phyloP scores from a whole-genome alignment of 140 eudicot genomes.

The Ambrosia hybrid region DNA sequence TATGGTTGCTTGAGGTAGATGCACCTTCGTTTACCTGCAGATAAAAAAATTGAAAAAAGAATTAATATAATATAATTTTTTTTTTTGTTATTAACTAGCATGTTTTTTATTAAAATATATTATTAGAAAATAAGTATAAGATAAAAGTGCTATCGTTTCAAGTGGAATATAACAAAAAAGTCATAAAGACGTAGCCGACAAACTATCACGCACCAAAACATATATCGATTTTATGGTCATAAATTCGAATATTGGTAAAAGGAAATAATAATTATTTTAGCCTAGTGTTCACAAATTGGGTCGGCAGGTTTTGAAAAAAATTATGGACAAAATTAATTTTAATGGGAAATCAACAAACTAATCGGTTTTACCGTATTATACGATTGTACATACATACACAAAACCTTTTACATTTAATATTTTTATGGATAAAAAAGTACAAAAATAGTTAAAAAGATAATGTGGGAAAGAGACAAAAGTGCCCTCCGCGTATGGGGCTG shows the following conservation, averaged over 20 bases:
- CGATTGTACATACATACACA: too few relatives aligned
- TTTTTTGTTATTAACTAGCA: too few relatives aligned
- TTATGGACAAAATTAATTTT: too few relatives aligned
- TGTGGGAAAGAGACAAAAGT: conserved; percentile 12
- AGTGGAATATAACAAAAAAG: conserved; percentile 23
- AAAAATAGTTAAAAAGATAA: neutral
- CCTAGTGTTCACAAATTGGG: too few relatives aligned
- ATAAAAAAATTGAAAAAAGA: neutral
- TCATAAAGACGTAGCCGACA: conserved; percentile 38
- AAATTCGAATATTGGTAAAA: neutral
- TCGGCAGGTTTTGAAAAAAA: too few relatives aligned
- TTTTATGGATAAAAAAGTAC: too few relatives aligned
- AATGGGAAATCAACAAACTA: too few relatives aligned
- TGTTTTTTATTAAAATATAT: neutral
- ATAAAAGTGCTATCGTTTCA: conserved; percentile 7
- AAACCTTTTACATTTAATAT: too few relatives aligned
- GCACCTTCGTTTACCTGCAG: conserved; percentile 34
- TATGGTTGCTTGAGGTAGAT: conserved; percentile 29
- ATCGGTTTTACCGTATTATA: too few relatives aligned
- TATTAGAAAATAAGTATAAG: neutral
- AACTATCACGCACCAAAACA: conserved; percentile 32
- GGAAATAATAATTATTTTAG: too few relatives aligned
- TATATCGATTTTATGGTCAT: conserved; percentile 15
- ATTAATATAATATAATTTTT: neutral
- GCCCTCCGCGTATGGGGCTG: conserved; percentile 19